Conservation (phyloP, 306 rosid genomes). For the Calophaca sinica region DNA sequence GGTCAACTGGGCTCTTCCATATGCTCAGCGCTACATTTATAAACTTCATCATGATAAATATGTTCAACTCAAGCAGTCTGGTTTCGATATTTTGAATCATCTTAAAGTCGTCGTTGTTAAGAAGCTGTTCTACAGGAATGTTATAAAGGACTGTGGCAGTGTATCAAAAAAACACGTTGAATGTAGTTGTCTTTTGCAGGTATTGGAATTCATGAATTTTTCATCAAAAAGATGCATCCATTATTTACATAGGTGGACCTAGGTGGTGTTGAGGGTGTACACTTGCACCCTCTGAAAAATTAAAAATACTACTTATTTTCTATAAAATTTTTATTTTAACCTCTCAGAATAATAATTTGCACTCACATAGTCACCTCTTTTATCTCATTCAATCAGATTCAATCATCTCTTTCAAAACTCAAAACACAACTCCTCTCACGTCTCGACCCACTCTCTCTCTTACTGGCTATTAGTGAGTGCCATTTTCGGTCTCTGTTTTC, state of each 20-base stretch:
- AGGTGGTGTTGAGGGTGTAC: too few relatives aligned
- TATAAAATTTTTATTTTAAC: too few relatives aligned
- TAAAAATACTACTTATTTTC: too few relatives aligned
- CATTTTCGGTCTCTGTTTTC: too few relatives aligned
- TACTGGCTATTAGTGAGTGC: too few relatives aligned
- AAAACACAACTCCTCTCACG: too few relatives aligned
- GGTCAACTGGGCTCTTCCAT: slow-evolving; percentile 88
- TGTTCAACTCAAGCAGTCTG: slow-evolving; percentile 72
- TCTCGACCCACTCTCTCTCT: too few relatives aligned
- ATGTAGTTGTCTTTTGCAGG: slow-evolving; percentile 85
- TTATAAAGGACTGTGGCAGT: slow-evolving; percentile 61
- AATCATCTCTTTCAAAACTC: too few relatives aligned
- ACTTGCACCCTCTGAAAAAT: too few relatives aligned
- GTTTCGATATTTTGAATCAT: slow-evolving; percentile 55
- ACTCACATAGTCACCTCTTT: too few relatives aligned
- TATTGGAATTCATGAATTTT: slow-evolving; percentile 39
- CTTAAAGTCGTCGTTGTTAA: slow-evolving; percentile 81
- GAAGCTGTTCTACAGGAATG: slow-evolving; percentile 77
- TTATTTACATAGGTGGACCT: slow-evolving; percentile 43
- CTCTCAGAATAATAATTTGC: too few relatives aligned
- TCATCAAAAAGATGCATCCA: not conserved
- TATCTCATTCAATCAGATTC: too few relatives aligned
- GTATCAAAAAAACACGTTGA: slow-evolving; percentile 63
- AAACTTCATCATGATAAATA: slow-evolving; percentile 65
- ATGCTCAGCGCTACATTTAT: slow-evolving; percentile 83